These are phyloP conservation scores for Talaromyces sp. DNA, from an alignment of 2,329 filamentous ascomycete species.

Conservation along the genomic window DNA sequence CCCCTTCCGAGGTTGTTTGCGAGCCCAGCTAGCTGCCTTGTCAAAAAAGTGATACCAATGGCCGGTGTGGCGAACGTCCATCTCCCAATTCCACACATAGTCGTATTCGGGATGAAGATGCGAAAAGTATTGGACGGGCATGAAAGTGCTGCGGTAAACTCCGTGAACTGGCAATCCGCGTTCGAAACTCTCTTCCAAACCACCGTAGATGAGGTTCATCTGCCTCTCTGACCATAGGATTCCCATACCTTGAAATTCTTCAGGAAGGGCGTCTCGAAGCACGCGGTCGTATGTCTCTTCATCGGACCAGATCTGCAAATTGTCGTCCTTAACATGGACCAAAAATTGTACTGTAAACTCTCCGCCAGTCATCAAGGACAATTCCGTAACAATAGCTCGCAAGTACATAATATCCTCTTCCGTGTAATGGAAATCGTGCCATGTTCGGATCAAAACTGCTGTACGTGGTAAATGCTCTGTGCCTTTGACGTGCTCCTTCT, in stretches of 20 bases:
- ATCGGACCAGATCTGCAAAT: slow-evolving; percentile 78
- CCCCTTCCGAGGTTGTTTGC: slow-evolving; percentile 71
- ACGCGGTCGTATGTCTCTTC: slow-evolving; percentile 69
- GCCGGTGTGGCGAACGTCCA: slow-evolving; percentile 74
- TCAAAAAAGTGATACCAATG: slow-evolving; percentile 79
- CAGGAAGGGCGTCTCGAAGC: slow-evolving; percentile 67
- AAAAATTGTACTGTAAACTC: slow-evolving; percentile 83
- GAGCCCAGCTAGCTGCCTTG: slow-evolving; percentile 68
- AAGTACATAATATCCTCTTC: slow-evolving; percentile 76
- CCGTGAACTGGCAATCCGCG: slow-evolving; percentile 78
- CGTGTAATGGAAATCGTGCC: slow-evolving; percentile 76
- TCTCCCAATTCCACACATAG: slow-evolving; percentile 85
- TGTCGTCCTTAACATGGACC: slow-evolving; percentile 78
- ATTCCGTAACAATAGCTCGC: slow-evolving; percentile 75
- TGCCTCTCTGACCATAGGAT: slow-evolving; percentile 93
- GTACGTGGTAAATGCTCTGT: slow-evolving; percentile 54
- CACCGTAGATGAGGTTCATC: slow-evolving; percentile 87
- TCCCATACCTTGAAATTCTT: slow-evolving; percentile 83
- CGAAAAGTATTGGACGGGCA: slow-evolving; percentile 94
- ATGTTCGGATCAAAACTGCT: slow-evolving; percentile 76
- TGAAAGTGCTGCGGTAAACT: slow-evolving; percentile 86
- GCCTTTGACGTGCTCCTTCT: slow-evolving; percentile 25
- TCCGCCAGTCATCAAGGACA: slow-evolving; percentile 72
- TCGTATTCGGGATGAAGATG: slow-evolving; percentile 76
- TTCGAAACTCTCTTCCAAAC: slow-evolving; percentile 74